A percentile compares a stretch with the other conserved stretches of the same genome.
Evolutionary conservation across 75 land plant species (phyloP).

Genomic region (Selaginella tamariscina): DNA sequence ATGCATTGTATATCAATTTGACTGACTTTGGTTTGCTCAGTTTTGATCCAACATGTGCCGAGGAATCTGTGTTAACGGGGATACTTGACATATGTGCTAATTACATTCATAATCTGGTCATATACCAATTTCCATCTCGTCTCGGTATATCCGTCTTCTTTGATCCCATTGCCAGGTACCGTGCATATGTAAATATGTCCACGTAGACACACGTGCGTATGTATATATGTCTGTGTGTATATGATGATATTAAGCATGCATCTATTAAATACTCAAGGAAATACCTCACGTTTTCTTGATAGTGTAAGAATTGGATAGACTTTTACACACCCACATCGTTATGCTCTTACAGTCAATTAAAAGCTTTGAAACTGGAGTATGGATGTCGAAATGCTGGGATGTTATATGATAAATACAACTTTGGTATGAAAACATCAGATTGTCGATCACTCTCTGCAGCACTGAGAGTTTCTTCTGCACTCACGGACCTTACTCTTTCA

Average conservation of each 20-base stretch:
- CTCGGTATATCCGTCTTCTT: conserved; percentile 13
- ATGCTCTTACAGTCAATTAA: conserved; percentile 13
- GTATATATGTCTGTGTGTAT: not conserved
- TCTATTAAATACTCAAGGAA: no score
- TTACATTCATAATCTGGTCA: conserved; percentile 21
- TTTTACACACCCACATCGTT: no score
- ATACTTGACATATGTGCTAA: conserved; percentile 17
- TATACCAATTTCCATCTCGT: conserved; percentile 25
- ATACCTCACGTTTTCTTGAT: no score
- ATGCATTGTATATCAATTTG: no score
- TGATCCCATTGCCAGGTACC: conserved; percentile 20
- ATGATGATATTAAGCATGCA: no score
- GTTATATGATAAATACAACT: conserved; percentile 20
- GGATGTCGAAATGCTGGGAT: conserved; percentile 23
- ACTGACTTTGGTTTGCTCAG: conserved; percentile 9
- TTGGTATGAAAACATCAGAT: conserved; percentile 31
- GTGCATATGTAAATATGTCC: not conserved
- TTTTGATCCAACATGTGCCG: conserved; percentile 20
- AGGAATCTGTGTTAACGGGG: conserved; percentile 12
- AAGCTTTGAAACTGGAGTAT: conserved; percentile 24
- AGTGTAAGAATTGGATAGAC: no score
- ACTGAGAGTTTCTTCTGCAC: conserved; percentile 13
- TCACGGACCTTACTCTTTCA: conserved; percentile 26
- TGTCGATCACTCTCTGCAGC: conserved; percentile 23
- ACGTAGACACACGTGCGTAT: not conserved